Conservation (phyloP, 2,329 filamentous ascomycete genomes). For the Epicoccum nigrum region DNA sequence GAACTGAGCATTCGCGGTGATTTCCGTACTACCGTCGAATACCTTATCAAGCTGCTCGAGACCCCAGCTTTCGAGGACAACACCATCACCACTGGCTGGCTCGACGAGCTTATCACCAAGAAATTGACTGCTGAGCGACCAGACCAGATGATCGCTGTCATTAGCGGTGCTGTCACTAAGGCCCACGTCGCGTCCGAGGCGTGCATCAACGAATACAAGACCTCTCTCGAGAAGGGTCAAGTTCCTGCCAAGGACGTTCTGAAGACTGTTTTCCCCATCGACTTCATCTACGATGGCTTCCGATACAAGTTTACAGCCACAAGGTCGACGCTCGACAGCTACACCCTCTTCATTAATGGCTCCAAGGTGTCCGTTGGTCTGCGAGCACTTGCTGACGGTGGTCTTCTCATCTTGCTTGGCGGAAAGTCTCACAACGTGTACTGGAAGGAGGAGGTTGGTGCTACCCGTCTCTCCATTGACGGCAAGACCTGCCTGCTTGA, state of each 20-base stretch:
- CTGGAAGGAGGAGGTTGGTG: conserved; percentile 99
- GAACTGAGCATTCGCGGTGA: conserved; percentile 99
- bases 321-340: conserved; percentile 88
- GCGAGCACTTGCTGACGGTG: conserved; percentile 89
- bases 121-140: conserved; percentile 95
- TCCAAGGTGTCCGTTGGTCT: conserved; percentile 95
- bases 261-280: conserved; percentile 95
- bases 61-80: conserved; percentile 98
- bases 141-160: conserved; percentile 89
- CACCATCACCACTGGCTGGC: conserved; percentile 98
- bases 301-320: conserved; percentile 99
- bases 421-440: conserved; percentile 98
- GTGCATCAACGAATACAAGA: conserved; percentile 84
- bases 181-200: conserved; percentile 92
- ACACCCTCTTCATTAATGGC: conserved; percentile 98
- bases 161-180: conserved; percentile 93
- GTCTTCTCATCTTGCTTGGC: conserved; percentile 85
- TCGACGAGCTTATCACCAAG: conserved; percentile 98
- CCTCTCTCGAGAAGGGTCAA: conserved; percentile 93
- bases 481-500: conserved; percentile 98
- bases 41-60: conserved; percentile 97
- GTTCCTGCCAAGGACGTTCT: conserved; percentile 95
- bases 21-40: conserved; percentile 97
- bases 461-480: conserved; percentile 93
- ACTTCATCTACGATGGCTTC: conserved; percentile 97